Conservation (phyloP, 768 basidiomycete genomes). For the Jaapia argillacea region DNA sequence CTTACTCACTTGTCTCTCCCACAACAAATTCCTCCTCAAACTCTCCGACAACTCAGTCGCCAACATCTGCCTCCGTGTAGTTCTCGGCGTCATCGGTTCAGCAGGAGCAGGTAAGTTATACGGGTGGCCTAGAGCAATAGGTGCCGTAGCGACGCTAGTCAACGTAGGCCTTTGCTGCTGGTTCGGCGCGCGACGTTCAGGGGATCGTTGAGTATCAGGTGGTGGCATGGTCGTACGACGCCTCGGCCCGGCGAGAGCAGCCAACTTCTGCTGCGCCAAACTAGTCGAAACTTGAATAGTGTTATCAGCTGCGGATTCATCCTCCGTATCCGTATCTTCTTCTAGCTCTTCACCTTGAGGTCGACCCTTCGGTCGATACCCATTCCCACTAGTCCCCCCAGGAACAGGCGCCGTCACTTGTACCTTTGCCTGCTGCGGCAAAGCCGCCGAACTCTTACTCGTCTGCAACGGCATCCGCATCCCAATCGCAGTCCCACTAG, state of each 20-base stretch:
- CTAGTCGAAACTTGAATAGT: constrained; percentile 52
- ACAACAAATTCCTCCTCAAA: constrained; percentile 68
- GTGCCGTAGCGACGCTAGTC: constrained; percentile 31
- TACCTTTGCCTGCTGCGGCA: constrained; percentile 44
- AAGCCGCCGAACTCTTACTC: constrained; percentile 49
- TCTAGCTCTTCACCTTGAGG: constrained; percentile 62
- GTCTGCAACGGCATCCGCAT: constrained; percentile 24
- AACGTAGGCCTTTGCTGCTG: constrained; percentile 9
- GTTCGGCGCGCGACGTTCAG: neutral
- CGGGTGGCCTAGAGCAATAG: constrained; percentile 53
- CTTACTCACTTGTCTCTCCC: constrained; percentile 65
- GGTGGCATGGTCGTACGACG: constrained; percentile 22
- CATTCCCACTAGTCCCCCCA: constrained; percentile 12
- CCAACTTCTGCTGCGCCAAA: constrained; percentile 59
- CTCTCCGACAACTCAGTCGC: constrained; percentile 80
- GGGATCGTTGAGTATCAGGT: neutral
- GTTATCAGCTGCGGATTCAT: constrained; percentile 36
- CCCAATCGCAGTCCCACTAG: constrained; percentile 2
- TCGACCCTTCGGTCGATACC: constrained; percentile 55
- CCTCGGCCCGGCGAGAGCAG: constrained; percentile 34
- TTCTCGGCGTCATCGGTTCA: constrained; percentile 72
- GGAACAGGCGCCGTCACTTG: neutral
- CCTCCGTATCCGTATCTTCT: constrained; percentile 42
- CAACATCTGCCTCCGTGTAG: constrained; percentile 78
- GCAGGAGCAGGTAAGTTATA: constrained; percentile 63